Percentiles rank a stretch among this genome's conserved stretches.
These are phyloP conservation scores for Euphrasia arctica DNA, from an alignment of 305 asterid genomes.

Conservation along the genomic window DNA sequence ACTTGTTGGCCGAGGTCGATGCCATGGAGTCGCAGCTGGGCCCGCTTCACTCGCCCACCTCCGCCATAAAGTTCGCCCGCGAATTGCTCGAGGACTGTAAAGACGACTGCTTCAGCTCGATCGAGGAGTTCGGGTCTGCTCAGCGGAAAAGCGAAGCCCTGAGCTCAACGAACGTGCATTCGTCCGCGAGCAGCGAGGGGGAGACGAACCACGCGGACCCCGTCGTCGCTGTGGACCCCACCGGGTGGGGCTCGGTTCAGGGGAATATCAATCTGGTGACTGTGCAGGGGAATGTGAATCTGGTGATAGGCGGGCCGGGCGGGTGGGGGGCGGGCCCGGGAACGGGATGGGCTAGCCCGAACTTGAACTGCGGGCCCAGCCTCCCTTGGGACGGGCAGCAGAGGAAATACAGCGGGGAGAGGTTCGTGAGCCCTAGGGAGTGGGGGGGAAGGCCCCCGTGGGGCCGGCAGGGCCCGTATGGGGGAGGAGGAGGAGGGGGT, in stretches of 20 bases:
- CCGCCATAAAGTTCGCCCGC: constrained; percentile 59
- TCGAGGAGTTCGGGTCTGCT: constrained; percentile 63
- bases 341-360: constrained; percentile 46
- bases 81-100: constrained; percentile 61
- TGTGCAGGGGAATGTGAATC: constrained; percentile 58
- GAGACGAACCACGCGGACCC: constrained; percentile 47
- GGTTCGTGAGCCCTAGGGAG: constrained; percentile 59
- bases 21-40: constrained; percentile 77
- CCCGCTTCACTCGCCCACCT: constrained; percentile 67
- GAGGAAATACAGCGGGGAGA: constrained; percentile 52
- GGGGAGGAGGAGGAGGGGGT: constrained; percentile 31
- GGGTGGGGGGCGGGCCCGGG: constrained; percentile 49
- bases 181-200: constrained; percentile 55
- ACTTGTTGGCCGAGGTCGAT: constrained; percentile 70
- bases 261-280: constrained; percentile 52
- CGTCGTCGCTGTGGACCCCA: constrained; percentile 27
- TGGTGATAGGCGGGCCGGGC: constrained; percentile 45
- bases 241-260: constrained; percentile 46
- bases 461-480: constrained; percentile 44
- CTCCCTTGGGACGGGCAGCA: constrained; percentile 58
- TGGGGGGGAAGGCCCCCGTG: constrained; percentile 59
- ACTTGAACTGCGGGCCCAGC: constrained; percentile 41
- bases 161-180: constrained; percentile 50
- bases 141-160: constrained; percentile 58
- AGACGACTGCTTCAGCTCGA: constrained; percentile 72